These are phyloP conservation scores for Tribonema minus DNA, from an alignment of 108 stramenopile genomes.

Conservation along the genomic window DNA sequence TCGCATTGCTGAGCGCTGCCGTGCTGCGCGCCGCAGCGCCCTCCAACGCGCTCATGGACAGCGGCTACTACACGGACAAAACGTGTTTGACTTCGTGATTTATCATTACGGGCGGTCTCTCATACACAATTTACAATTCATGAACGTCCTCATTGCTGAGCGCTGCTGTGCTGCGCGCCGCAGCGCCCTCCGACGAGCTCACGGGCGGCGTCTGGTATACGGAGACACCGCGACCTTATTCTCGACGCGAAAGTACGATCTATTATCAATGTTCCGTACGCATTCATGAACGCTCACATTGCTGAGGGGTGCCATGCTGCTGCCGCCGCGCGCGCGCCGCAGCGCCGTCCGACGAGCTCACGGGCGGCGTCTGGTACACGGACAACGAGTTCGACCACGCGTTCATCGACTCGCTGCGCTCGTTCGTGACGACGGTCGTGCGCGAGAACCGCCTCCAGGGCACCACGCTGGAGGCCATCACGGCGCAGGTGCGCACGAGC, in stretches of 20 bases:
- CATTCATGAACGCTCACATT: too few relatives aligned
- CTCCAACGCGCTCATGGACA: too few relatives aligned
- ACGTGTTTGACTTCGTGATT: too few relatives aligned
- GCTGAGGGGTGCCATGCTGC: too few relatives aligned
- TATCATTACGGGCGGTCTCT: too few relatives aligned
- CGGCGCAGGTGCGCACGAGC: not conserved
- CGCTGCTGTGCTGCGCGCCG: not conserved
- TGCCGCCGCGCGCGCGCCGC: too few relatives aligned
- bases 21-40: too few relatives aligned
- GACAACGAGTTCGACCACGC: slow-evolving; percentile 93
- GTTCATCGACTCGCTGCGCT: slow-evolving; percentile 65
- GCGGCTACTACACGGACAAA: too few relatives aligned
- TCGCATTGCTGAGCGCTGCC: not conserved
- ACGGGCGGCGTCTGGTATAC: not conserved
- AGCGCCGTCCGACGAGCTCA: slow-evolving; percentile 86
- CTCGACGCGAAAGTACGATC: too few relatives aligned
- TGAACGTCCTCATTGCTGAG: not conserved
- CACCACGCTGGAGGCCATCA: not conserved
- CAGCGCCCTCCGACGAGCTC: slow-evolving; percentile 75
- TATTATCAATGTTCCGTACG: too few relatives aligned
- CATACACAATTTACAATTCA: too few relatives aligned
- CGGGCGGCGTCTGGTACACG: slow-evolving; percentile 93
- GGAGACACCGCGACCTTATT: not conserved
- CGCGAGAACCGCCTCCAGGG: not conserved
- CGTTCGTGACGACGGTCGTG: not conserved